Evolutionary conservation across 2,329 filamentous ascomycete species (phyloP).

Genomic region (Aspergillus latus): DNA sequence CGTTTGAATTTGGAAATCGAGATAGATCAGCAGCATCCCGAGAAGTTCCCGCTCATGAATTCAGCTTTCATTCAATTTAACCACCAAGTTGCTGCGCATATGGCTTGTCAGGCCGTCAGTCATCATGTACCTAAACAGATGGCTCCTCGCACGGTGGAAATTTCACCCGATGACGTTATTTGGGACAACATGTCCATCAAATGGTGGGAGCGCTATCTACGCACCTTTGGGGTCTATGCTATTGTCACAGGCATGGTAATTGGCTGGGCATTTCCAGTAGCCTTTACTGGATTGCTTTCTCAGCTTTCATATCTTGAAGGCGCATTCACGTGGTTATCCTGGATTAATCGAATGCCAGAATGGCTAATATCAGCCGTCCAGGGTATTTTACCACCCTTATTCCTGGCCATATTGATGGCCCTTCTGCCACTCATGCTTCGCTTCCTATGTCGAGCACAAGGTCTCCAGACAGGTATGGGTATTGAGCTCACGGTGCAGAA

Average conservation of each 20-base stretch:
- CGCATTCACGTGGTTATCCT: slow-evolving; percentile 67
- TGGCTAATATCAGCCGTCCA: slow-evolving; percentile 68
- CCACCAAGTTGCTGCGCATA: slow-evolving; percentile 93
- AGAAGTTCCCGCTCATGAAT: slow-evolving; percentile 87
- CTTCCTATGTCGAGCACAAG: slow-evolving; percentile 70
- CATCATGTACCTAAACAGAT: slow-evolving; percentile 93
- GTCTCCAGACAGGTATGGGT: slow-evolving; percentile 77
- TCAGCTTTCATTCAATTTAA: slow-evolving; percentile 99
- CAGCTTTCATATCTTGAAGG: slow-evolving; percentile 71
- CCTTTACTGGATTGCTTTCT: slow-evolving; percentile 79
- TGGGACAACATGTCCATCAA: slow-evolving; percentile 97
- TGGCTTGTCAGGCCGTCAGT: slow-evolving; percentile 90
- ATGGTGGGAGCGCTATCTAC: slow-evolving; percentile 88
- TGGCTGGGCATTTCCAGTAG: slow-evolving; percentile 87
- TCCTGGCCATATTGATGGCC: slow-evolving; percentile 76
- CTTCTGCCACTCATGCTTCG: slow-evolving; percentile 77
- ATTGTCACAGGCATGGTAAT: slow-evolving; percentile 74
- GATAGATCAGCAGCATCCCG: slow-evolving; percentile 78
- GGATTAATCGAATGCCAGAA: slow-evolving; percentile 62
- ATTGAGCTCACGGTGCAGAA: slow-evolving; percentile 80
- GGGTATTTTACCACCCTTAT: slow-evolving; percentile 78
- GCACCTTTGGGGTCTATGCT: slow-evolving; percentile 64
- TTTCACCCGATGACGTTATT: slow-evolving; percentile 85
- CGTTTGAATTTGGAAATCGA: slow-evolving; percentile 90
- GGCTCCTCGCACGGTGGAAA: slow-evolving; percentile 88